Evolutionary conservation across 768 basidiomycete species (phyloP).

Genomic region (Gymnopilus junonius): DNA sequence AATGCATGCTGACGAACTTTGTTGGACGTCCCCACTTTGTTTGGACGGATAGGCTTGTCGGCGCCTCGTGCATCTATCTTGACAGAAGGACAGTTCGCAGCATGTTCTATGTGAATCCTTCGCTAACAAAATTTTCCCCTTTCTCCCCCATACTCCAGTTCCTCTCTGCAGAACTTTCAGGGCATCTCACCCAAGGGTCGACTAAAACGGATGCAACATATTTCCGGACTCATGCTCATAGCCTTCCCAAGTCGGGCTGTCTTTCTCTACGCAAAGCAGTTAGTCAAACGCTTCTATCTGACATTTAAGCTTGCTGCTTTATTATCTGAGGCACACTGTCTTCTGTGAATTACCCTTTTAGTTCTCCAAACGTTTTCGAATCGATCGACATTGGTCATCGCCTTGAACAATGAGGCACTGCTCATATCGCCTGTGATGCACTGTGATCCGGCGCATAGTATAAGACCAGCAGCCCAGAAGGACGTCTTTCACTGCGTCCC

Average conservation of each 20-base stretch:
- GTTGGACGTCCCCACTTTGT: not conserved
- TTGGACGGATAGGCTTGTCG: not conserved
- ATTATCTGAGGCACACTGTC: not conserved
- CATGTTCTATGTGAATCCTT: not conserved
- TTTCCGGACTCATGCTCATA: not conserved
- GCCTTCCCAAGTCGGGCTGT: not conserved
- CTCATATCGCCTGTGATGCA: not conserved
- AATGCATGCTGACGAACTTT: too few species aligned
- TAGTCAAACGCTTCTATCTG: not conserved
- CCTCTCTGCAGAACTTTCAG: not conserved
- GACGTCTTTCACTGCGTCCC: not conserved
- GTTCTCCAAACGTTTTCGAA: not conserved
- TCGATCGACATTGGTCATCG: not conserved
- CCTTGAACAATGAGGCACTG: not conserved
- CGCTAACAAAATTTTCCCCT: not conserved
- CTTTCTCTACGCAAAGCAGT: not conserved
- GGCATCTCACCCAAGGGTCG: not conserved
- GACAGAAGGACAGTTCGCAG: not conserved
- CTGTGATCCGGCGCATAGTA: not conserved
- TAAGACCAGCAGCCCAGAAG: not conserved
- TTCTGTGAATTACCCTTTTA: not conserved
- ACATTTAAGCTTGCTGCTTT: not conserved
- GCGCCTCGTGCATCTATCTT: not conserved
- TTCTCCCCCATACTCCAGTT: not conserved
- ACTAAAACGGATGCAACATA: not conserved